These are phyloP conservation scores for Leccinum olivaceopallidum DNA, from an alignment of 768 basidiomycete species.

Conservation along the genomic window DNA sequence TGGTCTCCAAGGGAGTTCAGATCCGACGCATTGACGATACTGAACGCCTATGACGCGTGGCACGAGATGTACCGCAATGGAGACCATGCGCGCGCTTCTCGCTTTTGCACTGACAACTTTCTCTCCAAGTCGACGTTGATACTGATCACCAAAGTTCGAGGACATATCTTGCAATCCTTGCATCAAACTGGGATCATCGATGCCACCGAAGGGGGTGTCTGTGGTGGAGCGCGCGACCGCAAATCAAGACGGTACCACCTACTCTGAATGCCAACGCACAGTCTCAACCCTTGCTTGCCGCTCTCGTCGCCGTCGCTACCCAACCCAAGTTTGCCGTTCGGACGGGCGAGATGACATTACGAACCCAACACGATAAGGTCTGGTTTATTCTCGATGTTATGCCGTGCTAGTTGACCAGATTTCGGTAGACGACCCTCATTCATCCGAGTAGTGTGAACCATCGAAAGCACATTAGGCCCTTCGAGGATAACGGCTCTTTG, in stretches of 20 bases:
- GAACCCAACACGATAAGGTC: constrained; percentile 88
- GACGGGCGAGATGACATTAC: constrained; percentile 61
- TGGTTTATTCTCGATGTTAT: constrained; percentile 5
- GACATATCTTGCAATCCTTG: constrained; percentile 73
- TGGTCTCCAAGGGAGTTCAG: constrained; percentile 82
- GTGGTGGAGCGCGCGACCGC: constrained; percentile 32
- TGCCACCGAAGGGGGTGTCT: constrained; percentile 67
- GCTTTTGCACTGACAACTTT: constrained; percentile 85
- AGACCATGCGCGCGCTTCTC: constrained; percentile 63
- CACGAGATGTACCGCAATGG: constrained; percentile 66
- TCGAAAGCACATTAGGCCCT: constrained; percentile 46
- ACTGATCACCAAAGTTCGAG: constrained; percentile 77
- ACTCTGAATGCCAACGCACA: constrained; percentile 73
- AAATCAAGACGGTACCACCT: constrained; percentile 50
- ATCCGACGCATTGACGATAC: constrained; percentile 79
- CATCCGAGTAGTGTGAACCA: constrained; percentile 88
- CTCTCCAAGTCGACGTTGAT: constrained; percentile 82
- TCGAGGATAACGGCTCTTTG: constrained; percentile 18
- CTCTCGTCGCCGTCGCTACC: constrained; percentile 79
- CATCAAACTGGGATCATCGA: constrained; percentile 81
- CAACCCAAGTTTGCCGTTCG: constrained; percentile 92
- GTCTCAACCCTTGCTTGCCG: constrained; percentile 75
- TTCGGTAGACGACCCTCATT: constrained; percentile 64
- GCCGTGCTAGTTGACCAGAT: constrained; percentile 12
- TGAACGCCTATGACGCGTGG: constrained; percentile 85